These are phyloP conservation scores for Solanum lycopersicoides DNA, from an alignment of 257 asterid species.

Conservation along the genomic window DNA sequence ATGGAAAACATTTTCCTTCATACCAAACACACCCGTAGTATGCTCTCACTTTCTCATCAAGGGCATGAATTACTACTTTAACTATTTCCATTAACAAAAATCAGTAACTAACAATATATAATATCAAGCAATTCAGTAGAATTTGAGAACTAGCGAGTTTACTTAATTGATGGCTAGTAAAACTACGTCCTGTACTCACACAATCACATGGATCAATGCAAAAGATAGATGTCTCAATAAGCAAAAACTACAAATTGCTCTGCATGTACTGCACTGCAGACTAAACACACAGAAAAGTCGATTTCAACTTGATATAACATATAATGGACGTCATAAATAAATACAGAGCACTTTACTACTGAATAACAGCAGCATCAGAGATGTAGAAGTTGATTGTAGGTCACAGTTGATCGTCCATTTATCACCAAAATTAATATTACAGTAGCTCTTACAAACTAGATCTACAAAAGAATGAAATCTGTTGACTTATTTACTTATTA, in stretches of 20 bases:
- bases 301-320: background rate
- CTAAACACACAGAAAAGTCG: background rate
- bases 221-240: background rate
- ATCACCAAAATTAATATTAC: background rate
- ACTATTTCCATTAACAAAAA: constrained; percentile 22
- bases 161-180: background rate
- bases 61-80: constrained; percentile 67
- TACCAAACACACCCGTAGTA: too few relatives aligned
- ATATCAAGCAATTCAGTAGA: background rate
- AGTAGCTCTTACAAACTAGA: background rate
- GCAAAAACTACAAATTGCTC: background rate
- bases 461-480: background rate
- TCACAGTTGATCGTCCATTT: background rate
- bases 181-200: background rate
- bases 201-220: background rate
- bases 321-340: background rate
- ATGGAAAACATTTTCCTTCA: too few relatives aligned
- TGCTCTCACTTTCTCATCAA: constrained; percentile 87
- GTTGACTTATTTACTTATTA: background rate
- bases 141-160: background rate
- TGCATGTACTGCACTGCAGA: background rate
- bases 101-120: background rate
- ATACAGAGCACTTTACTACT: background rate
- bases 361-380: background rate
- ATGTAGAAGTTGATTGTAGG: background rate